A percentile compares a stretch with the other conserved stretches of the same genome.
These are phyloP conservation scores for Xylariales sp. DNA, from an alignment of 2,329 filamentous ascomycete genomes.

Conservation along the genomic window DNA sequence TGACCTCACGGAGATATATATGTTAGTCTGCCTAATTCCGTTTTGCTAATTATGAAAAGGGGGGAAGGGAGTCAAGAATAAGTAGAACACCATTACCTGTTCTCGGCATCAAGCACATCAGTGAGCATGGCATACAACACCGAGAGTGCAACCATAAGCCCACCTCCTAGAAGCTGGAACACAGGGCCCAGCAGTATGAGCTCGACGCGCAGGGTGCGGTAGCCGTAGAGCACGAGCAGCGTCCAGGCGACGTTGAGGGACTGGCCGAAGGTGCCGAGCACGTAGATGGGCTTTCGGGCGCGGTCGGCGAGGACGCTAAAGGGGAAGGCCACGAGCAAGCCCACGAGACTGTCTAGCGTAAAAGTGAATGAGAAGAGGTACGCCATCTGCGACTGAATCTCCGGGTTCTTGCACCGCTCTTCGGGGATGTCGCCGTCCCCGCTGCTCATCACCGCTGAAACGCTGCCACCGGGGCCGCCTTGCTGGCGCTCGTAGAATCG, in stretches of 20 bases:
- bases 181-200: conserved; percentile 6
- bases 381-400: conserved; percentile 6
- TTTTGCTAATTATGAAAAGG: no score
- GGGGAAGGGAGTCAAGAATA: no score
- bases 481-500: background rate
- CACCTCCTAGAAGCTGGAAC: conserved; percentile 8
- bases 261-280: conserved; percentile 6
- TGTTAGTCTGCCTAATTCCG: background rate
- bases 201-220: conserved; percentile 5
- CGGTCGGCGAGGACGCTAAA: conserved; percentile 13
- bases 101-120: conserved; percentile 7
- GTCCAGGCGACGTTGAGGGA: conserved; percentile 5
- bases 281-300: conserved; percentile 11
- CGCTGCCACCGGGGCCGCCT: background rate
- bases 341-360: conserved; percentile 8
- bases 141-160: conserved; percentile 4
- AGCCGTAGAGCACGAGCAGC: conserved; percentile 6
- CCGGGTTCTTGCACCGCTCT: conserved; percentile 8
- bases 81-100: conserved; percentile 9
- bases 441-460: no score
- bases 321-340: conserved; percentile 11
- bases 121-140: conserved; percentile 9
- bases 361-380: conserved; percentile 9
- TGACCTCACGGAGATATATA: conserved; percentile 1
- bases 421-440: conserved; percentile 9